Conservation (phyloP, 2,329 filamentous ascomycete species). For the Pseudogymnoascus pannorum region DNA sequence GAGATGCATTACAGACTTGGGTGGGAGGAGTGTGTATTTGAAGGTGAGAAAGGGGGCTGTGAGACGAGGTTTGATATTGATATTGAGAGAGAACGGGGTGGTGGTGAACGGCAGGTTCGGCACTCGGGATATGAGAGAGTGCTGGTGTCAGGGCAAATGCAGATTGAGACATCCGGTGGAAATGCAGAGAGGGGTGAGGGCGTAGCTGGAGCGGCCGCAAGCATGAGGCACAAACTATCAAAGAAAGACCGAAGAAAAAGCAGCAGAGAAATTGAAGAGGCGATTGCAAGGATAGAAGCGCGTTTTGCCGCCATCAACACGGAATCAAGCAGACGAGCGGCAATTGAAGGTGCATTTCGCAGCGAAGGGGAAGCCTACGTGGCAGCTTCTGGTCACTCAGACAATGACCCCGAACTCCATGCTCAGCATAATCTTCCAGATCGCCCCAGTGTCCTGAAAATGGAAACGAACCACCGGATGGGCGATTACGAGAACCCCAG, state of each 20-base stretch:
- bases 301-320: background rate
- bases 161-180: background rate
- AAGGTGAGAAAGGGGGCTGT: background rate
- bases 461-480: constrained; percentile 23
- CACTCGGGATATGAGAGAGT: background rate
- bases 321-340: background rate
- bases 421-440: background rate
- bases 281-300: constrained; percentile 1
- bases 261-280: constrained; percentile 6
- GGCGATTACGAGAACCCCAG: background rate
- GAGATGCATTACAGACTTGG: background rate
- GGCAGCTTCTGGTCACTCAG: background rate
- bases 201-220: background rate
- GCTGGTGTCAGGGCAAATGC: background rate
- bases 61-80: constrained; percentile 7
- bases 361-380: background rate
- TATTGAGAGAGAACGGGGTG: background rate
- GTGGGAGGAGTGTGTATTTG: background rate
- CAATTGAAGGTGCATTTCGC: background rate
- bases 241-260: background rate
- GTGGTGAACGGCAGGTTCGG: background rate
- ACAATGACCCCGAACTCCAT: background rate
- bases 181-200: background rate
- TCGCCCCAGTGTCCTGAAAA: constrained; percentile 12
- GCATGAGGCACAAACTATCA: background rate